Evolutionary conservation across 2,329 filamentous ascomycete genomes (phyloP).

Genomic region (Ascomycota sp.): DNA sequence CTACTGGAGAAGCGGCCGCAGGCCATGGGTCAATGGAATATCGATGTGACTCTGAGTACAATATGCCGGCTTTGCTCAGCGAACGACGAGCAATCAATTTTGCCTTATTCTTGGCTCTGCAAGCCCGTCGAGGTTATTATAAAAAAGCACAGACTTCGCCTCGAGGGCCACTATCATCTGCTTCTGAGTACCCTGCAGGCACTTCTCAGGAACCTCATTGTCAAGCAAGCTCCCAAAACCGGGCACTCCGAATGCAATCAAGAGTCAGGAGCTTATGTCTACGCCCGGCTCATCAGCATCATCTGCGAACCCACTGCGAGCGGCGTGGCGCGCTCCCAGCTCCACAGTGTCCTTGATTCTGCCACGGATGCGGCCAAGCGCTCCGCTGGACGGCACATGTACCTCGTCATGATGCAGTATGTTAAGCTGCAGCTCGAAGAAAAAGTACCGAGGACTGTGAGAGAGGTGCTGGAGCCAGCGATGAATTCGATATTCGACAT

Average conservation of each 20-base stretch:
- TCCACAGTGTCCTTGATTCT: slow-evolving; percentile 28
- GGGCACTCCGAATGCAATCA: slow-evolving; percentile 10
- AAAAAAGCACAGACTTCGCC: slow-evolving; percentile 34
- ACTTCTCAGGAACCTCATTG: slow-evolving; percentile 30
- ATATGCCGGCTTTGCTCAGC: slow-evolving; percentile 16
- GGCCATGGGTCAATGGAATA: slow-evolving; percentile 33
- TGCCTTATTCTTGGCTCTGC: slow-evolving; percentile 24
- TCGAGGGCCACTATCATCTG: slow-evolving; percentile 39
- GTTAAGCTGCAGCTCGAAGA: slow-evolving; percentile 37
- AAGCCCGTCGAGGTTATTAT: slow-evolving; percentile 32
- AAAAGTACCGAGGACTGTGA: slow-evolving; percentile 24
- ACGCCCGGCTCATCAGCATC: slow-evolving; percentile 32
- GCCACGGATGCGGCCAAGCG: slow-evolving; percentile 38
- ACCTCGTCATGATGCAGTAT: slow-evolving; percentile 34
- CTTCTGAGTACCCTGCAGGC: slow-evolving; percentile 30
- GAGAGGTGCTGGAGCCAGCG: slow-evolving; percentile 33
- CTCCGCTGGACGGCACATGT: slow-evolving; percentile 38
- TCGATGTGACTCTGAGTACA: slow-evolving; percentile 27
- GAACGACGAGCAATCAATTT: slow-evolving; percentile 9
- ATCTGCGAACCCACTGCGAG: slow-evolving; percentile 36
- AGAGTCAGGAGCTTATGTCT: slow-evolving; percentile 24
- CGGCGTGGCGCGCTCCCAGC: slow-evolving; percentile 25
- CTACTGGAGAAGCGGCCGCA: slow-evolving; percentile 28
- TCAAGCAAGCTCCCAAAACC: slow-evolving; percentile 7
- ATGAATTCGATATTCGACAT: slow-evolving; percentile 36